phyloP scores from a whole-genome alignment of 805 yeast genomes.

The Saccharomycopsis olivae region DNA sequence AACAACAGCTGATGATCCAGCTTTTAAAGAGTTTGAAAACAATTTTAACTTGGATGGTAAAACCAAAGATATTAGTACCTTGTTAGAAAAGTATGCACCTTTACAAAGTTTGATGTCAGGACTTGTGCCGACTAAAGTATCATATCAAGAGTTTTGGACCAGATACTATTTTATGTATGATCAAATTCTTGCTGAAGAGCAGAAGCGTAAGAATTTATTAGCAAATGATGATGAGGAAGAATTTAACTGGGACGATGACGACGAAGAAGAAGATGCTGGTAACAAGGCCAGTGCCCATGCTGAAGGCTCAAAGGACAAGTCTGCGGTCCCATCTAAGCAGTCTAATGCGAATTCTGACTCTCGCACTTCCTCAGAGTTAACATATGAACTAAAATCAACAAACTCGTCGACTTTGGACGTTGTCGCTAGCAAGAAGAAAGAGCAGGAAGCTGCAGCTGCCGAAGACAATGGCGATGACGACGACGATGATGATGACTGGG shows the following conservation, averaged over 20 bases:
- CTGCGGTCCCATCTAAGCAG: background rate
- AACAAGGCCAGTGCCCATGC: no score
- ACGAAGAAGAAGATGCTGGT: constrained; percentile 20
- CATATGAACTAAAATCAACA: constrained; percentile 31
- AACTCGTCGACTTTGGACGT: constrained; percentile 28
- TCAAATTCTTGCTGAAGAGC: constrained; percentile 50
- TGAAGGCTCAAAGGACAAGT: background rate
- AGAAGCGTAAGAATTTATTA: constrained; percentile 53
- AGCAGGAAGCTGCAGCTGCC: constrained; percentile 22
- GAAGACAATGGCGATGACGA: constrained; percentile 11
- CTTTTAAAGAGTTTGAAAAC: constrained; percentile 27
- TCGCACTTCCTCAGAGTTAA: constrained; percentile 30
- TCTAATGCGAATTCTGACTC: constrained; percentile 18
- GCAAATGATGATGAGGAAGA: constrained; percentile 37
- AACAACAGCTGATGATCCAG: constrained; percentile 23
- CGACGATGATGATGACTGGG: constrained; percentile 11
- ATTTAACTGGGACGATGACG: constrained; percentile 29
- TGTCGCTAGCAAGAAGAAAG: constrained; percentile 14
- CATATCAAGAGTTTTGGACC: constrained; percentile 63
- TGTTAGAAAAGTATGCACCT: constrained; percentile 39
- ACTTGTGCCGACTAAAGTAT: constrained; percentile 54
- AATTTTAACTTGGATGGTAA: constrained; percentile 34
- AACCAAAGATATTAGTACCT: constrained; percentile 39
- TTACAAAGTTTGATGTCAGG: constrained; percentile 45
- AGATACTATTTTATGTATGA: constrained; percentile 49